A percentile compares a stretch with the other conserved stretches of the same genome.
Conservation (phyloP, 2,329 filamentous ascomycete genomes). For the Pyricularia pennisetigena region DNA sequence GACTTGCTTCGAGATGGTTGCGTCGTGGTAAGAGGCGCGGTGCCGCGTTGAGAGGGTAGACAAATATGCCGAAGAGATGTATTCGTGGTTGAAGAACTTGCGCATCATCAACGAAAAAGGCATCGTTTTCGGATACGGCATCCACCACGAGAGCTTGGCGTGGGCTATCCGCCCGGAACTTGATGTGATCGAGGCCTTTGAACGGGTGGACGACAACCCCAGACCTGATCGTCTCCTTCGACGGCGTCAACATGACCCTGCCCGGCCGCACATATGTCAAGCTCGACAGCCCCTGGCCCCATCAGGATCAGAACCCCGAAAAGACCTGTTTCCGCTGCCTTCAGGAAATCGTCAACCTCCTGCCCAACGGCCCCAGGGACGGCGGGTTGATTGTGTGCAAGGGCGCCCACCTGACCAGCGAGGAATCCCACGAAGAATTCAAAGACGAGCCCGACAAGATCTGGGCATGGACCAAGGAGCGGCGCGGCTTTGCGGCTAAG, state of each 20-base stretch:
- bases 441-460: slow-evolving; percentile 18
- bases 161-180: slow-evolving; percentile 38
- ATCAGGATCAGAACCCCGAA: slow-evolving; percentile 33
- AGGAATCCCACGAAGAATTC: slow-evolving; percentile 24
- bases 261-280: slow-evolving; percentile 25
- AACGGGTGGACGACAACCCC: slow-evolving; percentile 34
- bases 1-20: slow-evolving; percentile 16
- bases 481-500: slow-evolving; percentile 23
- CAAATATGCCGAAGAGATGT: slow-evolving; percentile 10
- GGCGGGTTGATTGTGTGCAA: slow-evolving; percentile 27
- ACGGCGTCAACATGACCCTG: slow-evolving; percentile 33
- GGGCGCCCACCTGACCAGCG: slow-evolving; percentile 17
- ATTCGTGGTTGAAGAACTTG: neutral
- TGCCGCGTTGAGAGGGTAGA: slow-evolving; percentile 6
- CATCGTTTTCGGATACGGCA: slow-evolving; percentile 34
- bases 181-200: slow-evolving; percentile 33
- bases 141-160: slow-evolving; percentile 36
- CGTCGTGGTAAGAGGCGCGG: slow-evolving; percentile 15
- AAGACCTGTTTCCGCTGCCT: slow-evolving; percentile 37
- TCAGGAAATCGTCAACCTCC: slow-evolving; percentile 32
- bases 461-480: slow-evolving; percentile 24
- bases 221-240: slow-evolving; percentile 38
- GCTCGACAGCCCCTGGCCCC: slow-evolving; percentile 31
- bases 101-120: slow-evolving; percentile 33
- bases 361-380: slow-evolving; percentile 19